Percentiles rank a stretch among this genome's conserved stretches.
Evolutionary conservation across 805 yeast species (phyloP).

Genomic region (Metschnikowia santaceciliae): DNA sequence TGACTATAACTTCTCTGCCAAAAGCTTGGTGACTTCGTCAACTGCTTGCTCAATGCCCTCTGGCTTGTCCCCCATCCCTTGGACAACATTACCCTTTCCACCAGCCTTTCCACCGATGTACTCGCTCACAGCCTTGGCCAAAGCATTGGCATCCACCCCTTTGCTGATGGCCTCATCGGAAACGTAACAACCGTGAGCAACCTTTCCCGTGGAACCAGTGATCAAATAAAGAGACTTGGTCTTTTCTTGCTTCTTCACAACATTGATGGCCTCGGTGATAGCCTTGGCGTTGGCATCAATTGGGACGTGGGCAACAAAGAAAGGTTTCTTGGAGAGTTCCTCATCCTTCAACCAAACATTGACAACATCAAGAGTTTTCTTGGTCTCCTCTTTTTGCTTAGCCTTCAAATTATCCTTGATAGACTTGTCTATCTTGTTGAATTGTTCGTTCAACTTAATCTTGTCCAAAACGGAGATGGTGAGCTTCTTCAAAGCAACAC

Average conservation of each 20-base stretch:
- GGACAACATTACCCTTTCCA: conserved; percentile 94
- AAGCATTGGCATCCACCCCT: conserved; percentile 71
- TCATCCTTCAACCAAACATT: conserved; percentile 57
- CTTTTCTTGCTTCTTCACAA: conserved; percentile 71
- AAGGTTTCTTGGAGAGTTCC: conserved; percentile 44
- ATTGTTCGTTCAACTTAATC: conserved; percentile 67
- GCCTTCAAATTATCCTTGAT: conserved; percentile 85
- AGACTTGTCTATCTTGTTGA: conserved; percentile 74
- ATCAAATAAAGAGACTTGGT: conserved; percentile 75
- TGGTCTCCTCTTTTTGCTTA: conserved; percentile 83
- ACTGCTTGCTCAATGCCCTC: conserved; percentile 70
- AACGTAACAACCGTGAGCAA: conserved; percentile 94
- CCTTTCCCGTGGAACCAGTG: conserved; percentile 66
- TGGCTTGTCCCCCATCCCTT: conserved; percentile 91
- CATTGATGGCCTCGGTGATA: conserved; percentile 85
- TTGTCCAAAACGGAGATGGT: conserved; percentile 79
- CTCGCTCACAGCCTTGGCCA: conserved; percentile 66
- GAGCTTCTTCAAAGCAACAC: conserved; percentile 79
- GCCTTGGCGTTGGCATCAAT: conserved; percentile 88
- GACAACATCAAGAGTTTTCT: conserved; percentile 75
- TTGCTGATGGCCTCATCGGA: conserved; percentile 64
- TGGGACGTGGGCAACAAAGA: conserved; percentile 62
- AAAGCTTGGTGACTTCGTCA: conserved; percentile 57
- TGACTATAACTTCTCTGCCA: conserved; percentile 52
- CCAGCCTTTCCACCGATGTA: conserved; percentile 96